phyloP scores from a whole-genome alignment of 805 yeast genomes.

The Suhomyces xylopsoci region DNA sequence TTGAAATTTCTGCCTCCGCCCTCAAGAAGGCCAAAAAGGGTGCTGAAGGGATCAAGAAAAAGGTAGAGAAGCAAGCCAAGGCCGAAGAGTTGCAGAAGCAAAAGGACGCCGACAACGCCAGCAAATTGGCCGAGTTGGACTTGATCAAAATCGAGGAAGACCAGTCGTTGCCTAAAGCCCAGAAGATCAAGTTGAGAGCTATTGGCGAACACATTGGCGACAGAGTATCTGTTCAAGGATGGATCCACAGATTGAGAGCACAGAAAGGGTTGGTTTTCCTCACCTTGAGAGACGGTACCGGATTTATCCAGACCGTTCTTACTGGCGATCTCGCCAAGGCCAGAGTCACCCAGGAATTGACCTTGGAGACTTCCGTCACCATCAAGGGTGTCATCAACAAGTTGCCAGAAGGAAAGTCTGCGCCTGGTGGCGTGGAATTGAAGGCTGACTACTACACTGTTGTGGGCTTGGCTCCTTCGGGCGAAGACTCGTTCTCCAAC shows the following conservation, averaged over 20 bases:
- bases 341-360: conserved; percentile 75
- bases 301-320: conserved; percentile 82
- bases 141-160: conserved; percentile 72
- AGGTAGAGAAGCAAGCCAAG: conserved; percentile 63
- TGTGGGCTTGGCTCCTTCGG: conserved; percentile 92
- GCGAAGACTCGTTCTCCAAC: conserved; percentile 93
- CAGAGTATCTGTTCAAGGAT: conserved; percentile 82
- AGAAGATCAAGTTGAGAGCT: conserved; percentile 59
- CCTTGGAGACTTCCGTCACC: conserved; percentile 81
- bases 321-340: conserved; percentile 92
- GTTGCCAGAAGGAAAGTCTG: conserved; percentile 93
- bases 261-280: conserved; percentile 92
- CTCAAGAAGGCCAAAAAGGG: conserved; percentile 96
- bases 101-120: conserved; percentile 55
- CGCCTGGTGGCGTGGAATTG: conserved; percentile 97
- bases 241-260: conserved; percentile 92
- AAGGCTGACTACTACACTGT: conserved; percentile 86
- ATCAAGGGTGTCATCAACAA: conserved; percentile 77
- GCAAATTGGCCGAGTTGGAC: conserved; percentile 74
- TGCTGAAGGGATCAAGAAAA: conserved; percentile 85
- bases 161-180: conserved; percentile 64
- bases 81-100: conserved; percentile 62
- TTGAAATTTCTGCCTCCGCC: conserved; percentile 84
- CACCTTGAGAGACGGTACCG: conserved; percentile 94
- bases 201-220: conserved; percentile 54